phyloP scores from a whole-genome alignment of 345 rosid genomes.

The Durio zibethinus region DNA sequence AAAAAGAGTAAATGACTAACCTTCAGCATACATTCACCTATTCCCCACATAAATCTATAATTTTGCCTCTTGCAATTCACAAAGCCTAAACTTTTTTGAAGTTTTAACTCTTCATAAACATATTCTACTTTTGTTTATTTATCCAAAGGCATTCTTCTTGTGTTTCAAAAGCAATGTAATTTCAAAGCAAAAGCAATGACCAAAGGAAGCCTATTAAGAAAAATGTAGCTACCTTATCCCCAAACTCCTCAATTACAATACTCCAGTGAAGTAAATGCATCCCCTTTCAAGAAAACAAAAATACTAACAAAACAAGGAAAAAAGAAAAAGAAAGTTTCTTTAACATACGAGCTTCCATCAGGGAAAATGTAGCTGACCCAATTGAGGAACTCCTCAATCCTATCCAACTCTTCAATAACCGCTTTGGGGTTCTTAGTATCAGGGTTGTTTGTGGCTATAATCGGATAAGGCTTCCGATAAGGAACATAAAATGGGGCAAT shows the following conservation, averaged over 20 bases:
- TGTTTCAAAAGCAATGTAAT: background rate
- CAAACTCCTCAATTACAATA: background rate
- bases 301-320: background rate
- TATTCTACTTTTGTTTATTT: background rate
- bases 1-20: background rate
- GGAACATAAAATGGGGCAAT: constrained; percentile 88
- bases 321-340: background rate
- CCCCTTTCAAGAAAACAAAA: background rate
- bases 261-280: background rate
- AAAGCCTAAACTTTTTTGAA: background rate
- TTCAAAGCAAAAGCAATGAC: background rate
- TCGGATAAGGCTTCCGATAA: constrained; percentile 76
- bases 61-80: background rate
- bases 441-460: constrained; percentile 56
- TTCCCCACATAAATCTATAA: background rate
- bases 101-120: background rate
- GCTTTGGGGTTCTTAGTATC: constrained; percentile 62
- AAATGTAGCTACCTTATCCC: background rate
- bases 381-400: constrained; percentile 83
- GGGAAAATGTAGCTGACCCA: constrained; percentile 96
- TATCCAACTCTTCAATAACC: constrained; percentile 82
- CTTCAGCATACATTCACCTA: background rate
- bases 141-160: background rate
- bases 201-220: background rate
- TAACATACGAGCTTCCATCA: constrained; percentile 80